A percentile compares a stretch with the other conserved stretches of the same genome.
Evolutionary conservation across 441 rosid genomes (phyloP).

Genomic region (Geranium incanum): DNA sequence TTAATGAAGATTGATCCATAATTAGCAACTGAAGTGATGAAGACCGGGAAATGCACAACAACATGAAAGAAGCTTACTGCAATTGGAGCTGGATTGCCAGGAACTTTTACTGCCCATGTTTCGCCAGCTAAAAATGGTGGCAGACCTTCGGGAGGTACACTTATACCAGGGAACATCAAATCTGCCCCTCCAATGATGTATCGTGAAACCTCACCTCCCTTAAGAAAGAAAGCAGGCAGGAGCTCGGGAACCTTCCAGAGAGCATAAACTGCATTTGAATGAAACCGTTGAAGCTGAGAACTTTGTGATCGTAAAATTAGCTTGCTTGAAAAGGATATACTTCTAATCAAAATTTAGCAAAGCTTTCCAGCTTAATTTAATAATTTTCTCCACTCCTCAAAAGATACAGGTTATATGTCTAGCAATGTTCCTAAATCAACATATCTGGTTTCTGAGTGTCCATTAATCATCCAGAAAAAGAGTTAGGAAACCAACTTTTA

Average conservation of each 20-base stretch:
- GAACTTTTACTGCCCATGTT: slow-evolving; percentile 85
- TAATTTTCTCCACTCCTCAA: neutral
- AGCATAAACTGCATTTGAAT: slow-evolving; percentile 61
- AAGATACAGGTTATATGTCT: neutral
- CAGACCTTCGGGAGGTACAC: slow-evolving; percentile 56
- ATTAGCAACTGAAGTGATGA: slow-evolving; percentile 8
- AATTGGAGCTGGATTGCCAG: slow-evolving; percentile 82
- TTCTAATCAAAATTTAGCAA: neutral
- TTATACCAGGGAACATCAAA: slow-evolving; percentile 94
- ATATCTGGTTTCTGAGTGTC: neutral
- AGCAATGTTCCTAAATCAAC: too few species aligned
- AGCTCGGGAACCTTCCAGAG: slow-evolving; percentile 82
- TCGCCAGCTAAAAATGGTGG: slow-evolving; percentile 70
- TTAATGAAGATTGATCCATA: slow-evolving; percentile 25
- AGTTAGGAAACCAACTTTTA: too few species aligned
- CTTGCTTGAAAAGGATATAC: neutral
- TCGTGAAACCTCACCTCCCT: slow-evolving; percentile 90
- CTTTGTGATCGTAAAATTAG: neutral
- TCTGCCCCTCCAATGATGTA: slow-evolving; percentile 91
- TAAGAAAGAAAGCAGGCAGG: slow-evolving; percentile 67
- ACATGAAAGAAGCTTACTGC: slow-evolving; percentile 43
- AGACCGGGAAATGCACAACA: neutral
- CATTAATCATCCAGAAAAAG: neutral
- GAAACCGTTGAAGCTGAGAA: slow-evolving; percentile 11
- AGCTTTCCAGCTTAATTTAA: neutral